phyloP scores from a whole-genome alignment of 192 early-diverging fungal genomes.

The Coemansia umbellata region DNA sequence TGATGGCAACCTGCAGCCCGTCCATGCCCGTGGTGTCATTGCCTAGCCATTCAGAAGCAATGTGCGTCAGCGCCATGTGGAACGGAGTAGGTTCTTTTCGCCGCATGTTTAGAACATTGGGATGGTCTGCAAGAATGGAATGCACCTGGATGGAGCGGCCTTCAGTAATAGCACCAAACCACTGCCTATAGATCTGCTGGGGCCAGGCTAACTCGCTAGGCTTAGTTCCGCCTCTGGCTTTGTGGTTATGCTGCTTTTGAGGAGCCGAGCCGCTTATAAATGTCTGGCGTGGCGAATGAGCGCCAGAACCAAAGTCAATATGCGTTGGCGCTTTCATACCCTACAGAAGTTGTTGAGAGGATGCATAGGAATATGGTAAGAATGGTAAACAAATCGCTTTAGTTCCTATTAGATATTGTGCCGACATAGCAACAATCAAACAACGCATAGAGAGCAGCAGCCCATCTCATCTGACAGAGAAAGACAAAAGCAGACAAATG shows the following conservation, averaged over 20 bases:
- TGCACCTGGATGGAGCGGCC: conserved; percentile 51
- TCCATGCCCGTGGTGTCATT: conserved; percentile 55
- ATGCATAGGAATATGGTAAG: no score
- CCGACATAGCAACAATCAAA: no score
- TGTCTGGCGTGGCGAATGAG: conserved; percentile 29
- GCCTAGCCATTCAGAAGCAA: conserved; percentile 49
- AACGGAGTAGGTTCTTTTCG: conserved; percentile 50
- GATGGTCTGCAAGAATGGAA: conserved; percentile 49
- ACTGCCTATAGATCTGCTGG: conserved; percentile 44
- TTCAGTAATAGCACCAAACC: conserved; percentile 53
- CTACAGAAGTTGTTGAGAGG: conserved; percentile 12
- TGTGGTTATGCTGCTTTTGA: conserved; percentile 1
- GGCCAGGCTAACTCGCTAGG: conserved; percentile 10
- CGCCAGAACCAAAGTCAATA: conserved; percentile 46
- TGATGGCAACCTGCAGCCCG: conserved; percentile 53
- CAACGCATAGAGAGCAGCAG: no score
- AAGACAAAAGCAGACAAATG: no score
- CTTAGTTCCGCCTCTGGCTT: conserved; percentile 4
- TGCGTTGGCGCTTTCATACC: conserved; percentile 50
- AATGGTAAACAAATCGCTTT: no score
- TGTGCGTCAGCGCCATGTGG: conserved; percentile 45
- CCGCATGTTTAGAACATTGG: conserved; percentile 47
- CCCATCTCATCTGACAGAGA: no score
- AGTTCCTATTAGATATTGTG: no score
- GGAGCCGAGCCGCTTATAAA: conserved; percentile 8